Evolutionary conservation across 306 rosid genomes (phyloP), one percentile per base, ranked within the genome.

Genomic region (Begonia fuchsioides): DNA sequence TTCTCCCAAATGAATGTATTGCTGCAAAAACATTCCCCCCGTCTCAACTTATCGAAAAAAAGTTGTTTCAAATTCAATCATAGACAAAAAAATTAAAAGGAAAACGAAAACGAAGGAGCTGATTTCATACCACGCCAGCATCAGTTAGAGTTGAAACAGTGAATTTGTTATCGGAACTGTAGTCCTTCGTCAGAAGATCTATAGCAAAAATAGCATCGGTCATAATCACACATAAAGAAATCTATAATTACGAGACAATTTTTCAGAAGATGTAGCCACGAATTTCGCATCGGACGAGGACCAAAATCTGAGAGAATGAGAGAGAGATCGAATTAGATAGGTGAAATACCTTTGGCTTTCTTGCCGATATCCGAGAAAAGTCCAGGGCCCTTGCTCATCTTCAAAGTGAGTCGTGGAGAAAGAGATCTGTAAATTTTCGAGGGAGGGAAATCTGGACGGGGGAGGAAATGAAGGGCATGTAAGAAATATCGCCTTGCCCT

Each of bases 181-280:
- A 85, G 53, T 92, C 98, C 74, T 57, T 92, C 7, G 78, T 82
- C 40, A 85, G 61, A 71, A 92, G 83, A 92, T 92, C 98, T 92
- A 17, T 39, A 59, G 6, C 7, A 62, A 15, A 13, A 38, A 47
- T 26, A 26, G 7, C 5, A 5, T 8, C 35, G 7, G 7, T 26
- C 0, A 26, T 1, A 26, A 4, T 2, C 8, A 26, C 5, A 26
- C 7, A 26, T 26, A 26, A 26, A 26, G 8, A 26, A 26, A 26
- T 26, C 35, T 2, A 26, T 26, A 6, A 26, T 26, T 8, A 26
- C 7, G 35, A 8, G 35, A 26, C 35, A 26, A 26, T 8, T 0
- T 4, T 0, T 6, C 35, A 26, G 8, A 26, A 26, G 35, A 6
- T 26, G 8, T 8, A 8, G 35, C 35, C 35, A 26, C 35, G 3